Percentiles rank a stretch among this genome's conserved stretches.
phyloP scores from a whole-genome alignment of 2,329 filamentous ascomycete genomes.

The Phialophora expanda region DNA sequence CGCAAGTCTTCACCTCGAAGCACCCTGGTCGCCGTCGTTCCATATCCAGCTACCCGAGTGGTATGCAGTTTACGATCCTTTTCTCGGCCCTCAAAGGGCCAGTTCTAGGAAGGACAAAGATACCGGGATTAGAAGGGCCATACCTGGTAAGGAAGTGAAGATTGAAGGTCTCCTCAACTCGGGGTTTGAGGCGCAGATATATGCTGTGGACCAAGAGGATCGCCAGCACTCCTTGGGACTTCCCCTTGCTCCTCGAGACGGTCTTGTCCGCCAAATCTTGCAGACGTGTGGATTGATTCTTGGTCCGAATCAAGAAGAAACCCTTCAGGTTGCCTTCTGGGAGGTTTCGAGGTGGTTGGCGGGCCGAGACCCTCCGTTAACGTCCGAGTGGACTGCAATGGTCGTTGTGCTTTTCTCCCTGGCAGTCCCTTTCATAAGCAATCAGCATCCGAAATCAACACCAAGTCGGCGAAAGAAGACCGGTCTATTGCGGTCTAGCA shows the following conservation, averaged over 20 bases:
- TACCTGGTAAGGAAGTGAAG: conserved; percentile 25
- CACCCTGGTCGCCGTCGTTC: conserved; percentile 74
- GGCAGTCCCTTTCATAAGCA: conserved; percentile 63
- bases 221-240: conserved; percentile 67
- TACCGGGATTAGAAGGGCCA: conserved; percentile 31
- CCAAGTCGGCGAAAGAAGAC: conserved; percentile 49
- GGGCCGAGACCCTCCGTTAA: conserved; percentile 51
- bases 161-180: conserved; percentile 27
- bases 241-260: conserved; percentile 67
- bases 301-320: conserved; percentile 63
- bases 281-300: conserved; percentile 68
- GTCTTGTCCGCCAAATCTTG: conserved; percentile 66
- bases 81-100: conserved; percentile 62
- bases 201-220: conserved; percentile 27
- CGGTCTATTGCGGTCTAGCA: conserved; percentile 56
- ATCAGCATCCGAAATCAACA: conserved; percentile 41
- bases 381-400: conserved; percentile 72
- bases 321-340: conserved; percentile 73
- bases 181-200: conserved; percentile 34
- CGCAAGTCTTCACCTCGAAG: conserved; percentile 72
- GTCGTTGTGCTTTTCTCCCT: conserved; percentile 68
- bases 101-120: conserved; percentile 31
- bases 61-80: conserved; percentile 64
- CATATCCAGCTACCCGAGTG: conserved; percentile 66
- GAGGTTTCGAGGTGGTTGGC: conserved; percentile 73